Evolutionary conservation across 371 early-diverging fungal species (phyloP).

Genomic region (Phascolomyces articulosus): DNA sequence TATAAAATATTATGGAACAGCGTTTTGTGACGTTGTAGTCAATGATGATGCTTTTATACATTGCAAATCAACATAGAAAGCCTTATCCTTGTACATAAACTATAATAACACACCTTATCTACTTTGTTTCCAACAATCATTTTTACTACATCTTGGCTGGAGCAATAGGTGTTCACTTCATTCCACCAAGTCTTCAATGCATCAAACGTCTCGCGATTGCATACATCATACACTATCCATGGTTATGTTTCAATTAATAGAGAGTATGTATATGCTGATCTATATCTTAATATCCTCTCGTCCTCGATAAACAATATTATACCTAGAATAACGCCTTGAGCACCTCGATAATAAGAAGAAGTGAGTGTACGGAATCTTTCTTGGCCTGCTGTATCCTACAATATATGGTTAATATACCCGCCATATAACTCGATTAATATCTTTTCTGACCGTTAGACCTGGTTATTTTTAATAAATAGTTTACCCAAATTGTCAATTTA

Average conservation of each 20-base stretch:
- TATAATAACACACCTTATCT: constrained; percentile 71
- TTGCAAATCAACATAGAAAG: too few relatives aligned
- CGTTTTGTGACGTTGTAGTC: too few relatives aligned
- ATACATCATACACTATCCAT: constrained; percentile 91
- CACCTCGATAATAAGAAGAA: constrained; percentile 98
- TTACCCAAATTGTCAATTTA: constrained; percentile 98
- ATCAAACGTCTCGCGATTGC: constrained; percentile 91
- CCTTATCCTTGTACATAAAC: too few relatives aligned
- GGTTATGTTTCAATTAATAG: not conserved
- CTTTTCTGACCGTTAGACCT: too few relatives aligned
- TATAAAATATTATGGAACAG: constrained; percentile 19
- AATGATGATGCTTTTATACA: too few relatives aligned
- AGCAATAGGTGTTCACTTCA: constrained; percentile 93
- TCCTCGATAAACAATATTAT: too few relatives aligned
- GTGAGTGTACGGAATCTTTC: constrained; percentile 99
- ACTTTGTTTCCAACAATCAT: constrained; percentile 98
- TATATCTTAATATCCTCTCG: too few relatives aligned
- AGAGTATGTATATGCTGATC: too few relatives aligned
- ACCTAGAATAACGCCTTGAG: constrained; percentile 98
- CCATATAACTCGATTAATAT: too few relatives aligned
- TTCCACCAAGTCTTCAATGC: constrained; percentile 92
- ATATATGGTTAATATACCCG: too few relatives aligned
- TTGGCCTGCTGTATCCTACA: constrained; percentile 99
- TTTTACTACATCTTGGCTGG: constrained; percentile 85
- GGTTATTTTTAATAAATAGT: too few relatives aligned